These are phyloP conservation scores for Populus alba DNA, from an alignment of 345 rosid genomes.

Conservation along the genomic window DNA sequence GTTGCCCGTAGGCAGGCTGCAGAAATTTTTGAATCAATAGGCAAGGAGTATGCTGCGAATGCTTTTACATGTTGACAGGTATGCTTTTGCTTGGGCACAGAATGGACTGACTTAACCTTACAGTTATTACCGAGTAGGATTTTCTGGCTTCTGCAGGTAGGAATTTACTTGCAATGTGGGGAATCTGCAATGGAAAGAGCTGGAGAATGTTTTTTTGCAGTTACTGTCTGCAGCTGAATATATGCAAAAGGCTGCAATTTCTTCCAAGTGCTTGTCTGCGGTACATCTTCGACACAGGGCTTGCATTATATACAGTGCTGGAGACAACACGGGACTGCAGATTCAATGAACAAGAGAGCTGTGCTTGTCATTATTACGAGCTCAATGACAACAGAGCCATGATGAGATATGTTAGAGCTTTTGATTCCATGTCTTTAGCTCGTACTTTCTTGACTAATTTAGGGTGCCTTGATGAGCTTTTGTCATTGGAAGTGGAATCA, in stretches of 20 bases:
- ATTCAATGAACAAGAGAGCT: constrained; percentile 28
- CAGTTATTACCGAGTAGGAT: too few species aligned
- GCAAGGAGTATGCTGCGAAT: constrained; percentile 43
- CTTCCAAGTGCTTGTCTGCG: constrained; percentile 34
- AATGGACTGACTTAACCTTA: neutral
- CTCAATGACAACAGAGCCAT: constrained; percentile 11
- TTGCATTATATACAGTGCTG: constrained; percentile 34
- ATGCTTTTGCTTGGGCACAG: too few species aligned
- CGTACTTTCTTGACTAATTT: constrained; percentile 11
- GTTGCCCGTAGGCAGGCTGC: constrained; percentile 44
- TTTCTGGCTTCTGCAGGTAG: constrained; percentile 22
- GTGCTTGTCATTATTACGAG: constrained; percentile 32
- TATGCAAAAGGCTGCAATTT: constrained; percentile 35
- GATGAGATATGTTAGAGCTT: constrained; percentile 30
- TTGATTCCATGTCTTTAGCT: constrained; percentile 4
- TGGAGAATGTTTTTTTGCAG: constrained; percentile 40
- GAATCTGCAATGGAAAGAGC: constrained; percentile 35
- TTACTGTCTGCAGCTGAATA: constrained; percentile 36
- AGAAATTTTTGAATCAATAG: constrained; percentile 41
- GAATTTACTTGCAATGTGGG: constrained; percentile 41
- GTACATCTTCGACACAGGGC: constrained; percentile 42
- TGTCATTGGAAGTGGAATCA: constrained; percentile 21
- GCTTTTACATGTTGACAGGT: constrained; percentile 42
- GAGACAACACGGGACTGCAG: constrained; percentile 25
- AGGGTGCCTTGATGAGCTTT: constrained; percentile 26